Conservation (phyloP, 2,329 filamentous ascomycete species). For the Ophiocordyceps camponoti-rufipedis region DNA sequence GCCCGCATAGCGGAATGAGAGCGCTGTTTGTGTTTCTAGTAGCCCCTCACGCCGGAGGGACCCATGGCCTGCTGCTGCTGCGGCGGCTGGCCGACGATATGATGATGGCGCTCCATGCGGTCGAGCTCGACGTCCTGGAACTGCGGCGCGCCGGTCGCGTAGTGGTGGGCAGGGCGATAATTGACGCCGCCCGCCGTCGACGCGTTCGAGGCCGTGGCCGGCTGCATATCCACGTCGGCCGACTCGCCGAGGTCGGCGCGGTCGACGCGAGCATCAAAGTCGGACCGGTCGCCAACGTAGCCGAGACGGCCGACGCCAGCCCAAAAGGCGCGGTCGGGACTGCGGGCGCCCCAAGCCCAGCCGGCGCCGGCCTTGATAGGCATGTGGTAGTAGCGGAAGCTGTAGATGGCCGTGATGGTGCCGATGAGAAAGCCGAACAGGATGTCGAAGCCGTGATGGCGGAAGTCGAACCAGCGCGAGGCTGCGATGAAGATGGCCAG, state of each 20-base stretch:
- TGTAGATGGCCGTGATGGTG: conserved; percentile 48
- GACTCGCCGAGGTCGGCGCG: conserved; percentile 9
- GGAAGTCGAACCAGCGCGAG: conserved; percentile 74
- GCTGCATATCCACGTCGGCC: conserved; percentile 6
- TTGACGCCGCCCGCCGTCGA: conserved; percentile 2
- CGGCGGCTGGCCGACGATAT: not conserved
- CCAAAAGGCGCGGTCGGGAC: conserved; percentile 56
- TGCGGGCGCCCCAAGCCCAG: conserved; percentile 77
- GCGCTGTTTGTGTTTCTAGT: not conserved
- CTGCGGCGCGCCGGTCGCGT: conserved; percentile 1
- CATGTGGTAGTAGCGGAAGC: conserved; percentile 74
- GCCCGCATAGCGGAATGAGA: not conserved
- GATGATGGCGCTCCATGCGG: conserved; percentile 4
- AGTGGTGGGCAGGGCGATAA: conserved; percentile 3
- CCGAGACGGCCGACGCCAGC: conserved; percentile 48
- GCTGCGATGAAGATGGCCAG: conserved; percentile 65
- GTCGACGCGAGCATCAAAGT: conserved; percentile 7
- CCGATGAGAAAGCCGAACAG: conserved; percentile 72
- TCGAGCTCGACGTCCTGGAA: conserved; percentile 16
- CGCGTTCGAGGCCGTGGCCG: not conserved
- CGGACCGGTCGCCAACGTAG: conserved; percentile 26
- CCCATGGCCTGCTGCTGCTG: not conserved
- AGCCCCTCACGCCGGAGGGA: not conserved
- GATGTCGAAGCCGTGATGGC: conserved; percentile 87
- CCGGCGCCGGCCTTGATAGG: conserved; percentile 58